A percentile compares a stretch with the other conserved stretches of the same genome.
Evolutionary conservation across 2,329 filamentous ascomycete genomes (phyloP).

Genomic region (Alternaria infectoria): DNA sequence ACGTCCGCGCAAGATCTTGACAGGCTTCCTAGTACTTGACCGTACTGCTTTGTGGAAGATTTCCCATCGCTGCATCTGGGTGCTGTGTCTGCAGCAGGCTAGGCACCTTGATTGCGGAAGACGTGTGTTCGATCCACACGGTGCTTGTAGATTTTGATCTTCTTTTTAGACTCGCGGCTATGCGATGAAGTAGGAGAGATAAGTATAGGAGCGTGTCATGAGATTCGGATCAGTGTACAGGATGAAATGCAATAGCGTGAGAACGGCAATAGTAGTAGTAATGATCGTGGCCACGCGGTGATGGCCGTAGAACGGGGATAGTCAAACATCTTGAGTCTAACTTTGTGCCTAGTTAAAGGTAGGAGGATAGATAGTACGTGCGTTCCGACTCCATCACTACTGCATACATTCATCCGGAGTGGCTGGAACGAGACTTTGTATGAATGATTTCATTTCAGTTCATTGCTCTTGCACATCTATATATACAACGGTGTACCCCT

Average conservation of each 20-base stretch:
- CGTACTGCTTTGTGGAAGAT: background rate
- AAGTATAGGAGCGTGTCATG: background rate
- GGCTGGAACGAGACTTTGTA: background rate
- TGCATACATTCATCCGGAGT: background rate
- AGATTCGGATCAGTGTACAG: background rate
- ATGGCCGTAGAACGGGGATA: background rate
- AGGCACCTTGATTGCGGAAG: background rate
- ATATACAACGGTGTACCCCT: conserved; percentile 23
- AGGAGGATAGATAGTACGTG: background rate
- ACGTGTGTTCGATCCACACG: background rate
- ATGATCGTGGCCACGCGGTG: background rate
- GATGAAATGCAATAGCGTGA: background rate
- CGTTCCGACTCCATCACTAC: background rate
- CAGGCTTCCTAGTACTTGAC: background rate
- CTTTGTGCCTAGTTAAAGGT: background rate
- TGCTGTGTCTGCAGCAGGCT: background rate
- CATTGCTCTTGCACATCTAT: conserved; percentile 31
- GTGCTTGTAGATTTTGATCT: background rate
- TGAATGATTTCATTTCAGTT: conserved; percentile 5
- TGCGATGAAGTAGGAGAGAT: background rate
- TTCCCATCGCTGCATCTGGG: background rate
- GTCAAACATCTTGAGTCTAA: too few species aligned
- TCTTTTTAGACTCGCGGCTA: background rate
- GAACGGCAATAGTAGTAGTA: background rate
- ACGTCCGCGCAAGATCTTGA: background rate